phyloP scores from a whole-genome alignment of 2,329 filamentous ascomycete genomes.

The Stagonosporopsis rhizophila region DNA sequence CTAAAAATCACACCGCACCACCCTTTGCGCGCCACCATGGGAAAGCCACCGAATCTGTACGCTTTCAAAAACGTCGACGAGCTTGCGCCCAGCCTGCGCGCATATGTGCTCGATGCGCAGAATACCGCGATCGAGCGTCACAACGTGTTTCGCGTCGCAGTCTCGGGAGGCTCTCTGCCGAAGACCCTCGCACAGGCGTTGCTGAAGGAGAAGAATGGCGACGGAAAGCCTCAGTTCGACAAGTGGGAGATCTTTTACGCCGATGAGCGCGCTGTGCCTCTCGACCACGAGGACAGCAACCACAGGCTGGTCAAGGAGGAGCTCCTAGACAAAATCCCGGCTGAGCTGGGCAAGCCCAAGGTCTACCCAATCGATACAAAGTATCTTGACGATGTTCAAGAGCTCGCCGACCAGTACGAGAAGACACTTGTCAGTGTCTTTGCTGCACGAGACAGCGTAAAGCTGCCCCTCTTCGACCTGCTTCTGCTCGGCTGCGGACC shows the following conservation, averaged over 20 bases:
- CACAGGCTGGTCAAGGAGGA: constrained; percentile 87
- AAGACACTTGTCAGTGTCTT: constrained; percentile 84
- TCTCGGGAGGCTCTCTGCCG: constrained; percentile 93
- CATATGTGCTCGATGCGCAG: constrained; percentile 84
- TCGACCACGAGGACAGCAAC: constrained; percentile 93
- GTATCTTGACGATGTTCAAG: constrained; percentile 79
- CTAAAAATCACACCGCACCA: constrained; percentile 11
- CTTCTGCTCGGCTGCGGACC: constrained; percentile 92
- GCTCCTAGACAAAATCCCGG: constrained; percentile 85
- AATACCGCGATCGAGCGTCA: constrained; percentile 81
- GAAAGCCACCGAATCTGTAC: constrained; percentile 70
- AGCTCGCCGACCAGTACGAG: constrained; percentile 94
- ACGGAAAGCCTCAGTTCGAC: constrained; percentile 75
- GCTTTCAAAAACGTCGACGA: constrained; percentile 74
- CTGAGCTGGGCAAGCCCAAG: constrained; percentile 67
- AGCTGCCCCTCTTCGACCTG: constrained; percentile 92
- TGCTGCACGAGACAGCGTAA: constrained; percentile 90
- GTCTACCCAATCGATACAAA: constrained; percentile 80
- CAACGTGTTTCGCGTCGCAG: constrained; percentile 84
- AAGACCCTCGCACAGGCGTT: constrained; percentile 86
- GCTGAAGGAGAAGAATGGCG: constrained; percentile 61
- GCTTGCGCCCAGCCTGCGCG: constrained; percentile 78
- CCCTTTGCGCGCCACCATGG: constrained; percentile 39
- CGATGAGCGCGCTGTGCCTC: constrained; percentile 92
- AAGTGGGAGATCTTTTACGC: constrained; percentile 99